Evolutionary conservation across 169 alveolate genomes (phyloP), one percentile per base, ranked within the genome.

Genomic region (Plasmodium blacklocki): DNA sequence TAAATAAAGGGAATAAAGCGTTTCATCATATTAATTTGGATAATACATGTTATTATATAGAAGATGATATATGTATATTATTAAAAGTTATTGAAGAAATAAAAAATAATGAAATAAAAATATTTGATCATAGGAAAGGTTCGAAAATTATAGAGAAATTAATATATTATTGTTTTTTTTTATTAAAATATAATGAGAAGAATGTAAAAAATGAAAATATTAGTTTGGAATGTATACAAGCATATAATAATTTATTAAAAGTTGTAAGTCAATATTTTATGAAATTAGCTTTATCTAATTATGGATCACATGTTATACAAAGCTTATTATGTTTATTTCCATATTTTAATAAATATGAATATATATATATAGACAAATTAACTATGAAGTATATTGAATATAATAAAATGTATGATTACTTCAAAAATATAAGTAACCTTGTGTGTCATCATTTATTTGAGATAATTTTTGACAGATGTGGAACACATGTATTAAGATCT

Each of bases 51-150:
- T 32, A 56, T 59, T 18, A 56, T 56, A 49, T 86, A 14, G 92
- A 86, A 43, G 92, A 86, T 29, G 92, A 86, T 32, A 71, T 86
- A 72, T 21, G 92, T 72, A 70, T 86, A 21, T 72, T 86, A 64
- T 19, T 59, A 39, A 86, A 70, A 64, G 73, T 86, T 60, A 56
- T 23, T 12, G 80, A 70, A 0, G 92, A 86, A 86, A 86, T 86
- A 86, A 67, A 72, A 32, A 21, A 47, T 26, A 72, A 64, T 32
- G 88, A 59, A 73, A 59, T 45, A 23, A 87, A 59, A 39, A 59
- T 86, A 72, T 15, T 66, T 21, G 58, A 49, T 45, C 45, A 54
- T 14, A 47, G 72, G 56, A 86, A 86, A 58, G 59, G 74, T 14
- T 70, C 92, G 1, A 86, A 86, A 54, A 72, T 86, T 59, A 29